A percentile compares a stretch with the other conserved stretches of the same genome.
These are phyloP conservation scores for Eruca vesicaria DNA, from an alignment of 441 rosid species.

Conservation along the genomic window DNA sequence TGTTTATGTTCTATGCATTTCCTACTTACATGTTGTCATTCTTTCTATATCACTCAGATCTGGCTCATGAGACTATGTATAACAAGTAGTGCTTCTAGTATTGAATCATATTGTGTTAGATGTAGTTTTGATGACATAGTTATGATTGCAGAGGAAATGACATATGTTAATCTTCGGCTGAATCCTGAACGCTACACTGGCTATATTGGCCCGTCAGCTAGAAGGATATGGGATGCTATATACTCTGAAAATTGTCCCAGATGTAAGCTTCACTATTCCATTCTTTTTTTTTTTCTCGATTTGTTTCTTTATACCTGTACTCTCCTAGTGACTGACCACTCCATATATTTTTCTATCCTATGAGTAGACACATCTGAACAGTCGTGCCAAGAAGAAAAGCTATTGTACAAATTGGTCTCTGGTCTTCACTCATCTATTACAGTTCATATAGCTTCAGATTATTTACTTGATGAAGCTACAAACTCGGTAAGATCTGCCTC, in stretches of 20 bases:
- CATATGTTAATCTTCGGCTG: constrained; percentile 87
- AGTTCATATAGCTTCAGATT: constrained; percentile 77
- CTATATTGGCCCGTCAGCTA: constrained; percentile 85
- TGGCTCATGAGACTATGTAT: neutral
- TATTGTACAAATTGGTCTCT: constrained; percentile 81
- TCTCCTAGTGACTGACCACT: neutral
- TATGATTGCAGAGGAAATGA: constrained; percentile 72
- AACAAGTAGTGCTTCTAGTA: neutral
- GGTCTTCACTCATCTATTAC: constrained; percentile 93
- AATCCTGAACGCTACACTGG: constrained; percentile 96
- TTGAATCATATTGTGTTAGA: neutral
- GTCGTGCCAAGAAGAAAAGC: constrained; percentile 73
- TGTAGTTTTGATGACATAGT: neutral
- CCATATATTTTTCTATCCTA: neutral
- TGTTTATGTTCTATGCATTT: neutral
- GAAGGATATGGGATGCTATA: constrained; percentile 97
- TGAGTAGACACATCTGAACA: constrained; percentile 71
- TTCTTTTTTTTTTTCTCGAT: neutral
- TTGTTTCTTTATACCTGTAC: neutral
- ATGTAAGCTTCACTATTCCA: constrained; percentile 44
- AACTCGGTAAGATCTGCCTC: constrained; percentile 46
- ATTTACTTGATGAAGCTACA: constrained; percentile 67
- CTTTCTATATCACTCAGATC: neutral
- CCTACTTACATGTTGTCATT: too few relatives aligned
- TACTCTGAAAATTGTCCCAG: constrained; percentile 91